Base-by-base conservation (phyloP, 1,139 yeast species). In the Chernovozyma aurita region DNA sequence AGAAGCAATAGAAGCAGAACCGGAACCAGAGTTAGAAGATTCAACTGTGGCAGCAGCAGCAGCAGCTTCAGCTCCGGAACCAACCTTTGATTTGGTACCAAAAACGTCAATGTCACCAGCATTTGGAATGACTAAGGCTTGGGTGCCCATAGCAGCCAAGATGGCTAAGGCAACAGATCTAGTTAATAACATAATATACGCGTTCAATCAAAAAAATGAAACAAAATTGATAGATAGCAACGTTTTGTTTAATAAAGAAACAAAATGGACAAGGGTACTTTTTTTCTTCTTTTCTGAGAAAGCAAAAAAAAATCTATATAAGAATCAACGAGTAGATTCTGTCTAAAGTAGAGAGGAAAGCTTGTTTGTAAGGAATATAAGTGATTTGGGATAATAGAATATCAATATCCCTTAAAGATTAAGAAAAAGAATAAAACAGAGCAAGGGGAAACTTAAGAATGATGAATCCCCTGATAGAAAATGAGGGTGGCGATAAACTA, bases 61-160 rank as follows among this genome's bases (percentile, higher is more conserved):
- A 20, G 32, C 44, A 17, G 30, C 30, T n/a, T 21, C 44, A n/a
- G 31, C 28, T 6, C 12, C 30, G 16, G 18, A 32, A n/a, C 40
- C 27, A 28, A 41, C 36, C 34, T 40, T 44, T 30, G 47, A 44
- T 40, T 38, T 36, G 18, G 32, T 40, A 17, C 50, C 50, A 42
- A 69, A 62, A 28, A 69, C 71, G 26, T 69, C 63, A 39, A 76
- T 66, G 34, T 70, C 57, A 37, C 65, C 59, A 35, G 65, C 65
- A 30, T 68, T 51, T 30, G 90, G 94, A 45, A 81, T 76, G 45
- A 81, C 79, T 53, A 84, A 69, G 22, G 83, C 87, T 41, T 77
- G 69, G 35, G 77, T 82, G 40, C 78, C 75, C 46, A 79, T 58
- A 39, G 82, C 70, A 40, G 84, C 76, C 52, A 79, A 59, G 45